Conservation (phyloP, 805 yeast species). For the Metschnikowia drakensbergensis region DNA sequence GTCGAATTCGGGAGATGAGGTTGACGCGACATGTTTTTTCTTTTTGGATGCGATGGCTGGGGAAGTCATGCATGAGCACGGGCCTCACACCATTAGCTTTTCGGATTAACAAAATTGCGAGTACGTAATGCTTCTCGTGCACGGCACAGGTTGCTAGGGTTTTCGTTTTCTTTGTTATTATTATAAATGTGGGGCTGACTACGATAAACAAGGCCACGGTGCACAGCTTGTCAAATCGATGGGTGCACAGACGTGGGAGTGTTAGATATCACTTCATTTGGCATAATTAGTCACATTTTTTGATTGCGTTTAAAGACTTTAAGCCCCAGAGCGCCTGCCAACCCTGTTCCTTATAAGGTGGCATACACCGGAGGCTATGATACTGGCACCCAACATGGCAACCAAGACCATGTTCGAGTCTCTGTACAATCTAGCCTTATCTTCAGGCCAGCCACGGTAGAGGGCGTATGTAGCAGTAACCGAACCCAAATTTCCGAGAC, state of each 20-base stretch:
- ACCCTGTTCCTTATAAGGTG: constrained; percentile 30
- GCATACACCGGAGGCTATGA: constrained; percentile 42
- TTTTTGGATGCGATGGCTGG: constrained; percentile 3
- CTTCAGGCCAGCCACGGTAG: constrained; percentile 85
- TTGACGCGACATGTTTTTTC: background rate
- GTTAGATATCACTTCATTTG: background rate
- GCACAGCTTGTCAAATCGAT: background rate
- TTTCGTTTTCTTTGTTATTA: background rate
- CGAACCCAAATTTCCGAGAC: constrained; percentile 82
- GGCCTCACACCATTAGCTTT: background rate
- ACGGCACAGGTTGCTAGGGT: no score
- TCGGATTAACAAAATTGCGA: no score
- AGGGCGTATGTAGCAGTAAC: constrained; percentile 84
- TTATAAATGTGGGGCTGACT: background rate
- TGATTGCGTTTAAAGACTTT: background rate
- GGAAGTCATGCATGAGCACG: background rate
- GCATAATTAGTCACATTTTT: no score
- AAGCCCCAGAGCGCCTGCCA: constrained; percentile 11
- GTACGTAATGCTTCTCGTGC: no score
- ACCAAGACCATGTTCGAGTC: constrained; percentile 84
- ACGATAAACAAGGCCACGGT: background rate
- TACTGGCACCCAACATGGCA: constrained; percentile 69
- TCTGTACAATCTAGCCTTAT: constrained; percentile 53
- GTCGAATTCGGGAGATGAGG: constrained; percentile 1
- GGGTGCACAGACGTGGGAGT: no score